A percentile compares a stretch with the other conserved stretches of the same genome.
These are phyloP conservation scores for Adenanthera pavonina DNA, from an alignment of 306 rosid species.

Conservation along the genomic window DNA sequence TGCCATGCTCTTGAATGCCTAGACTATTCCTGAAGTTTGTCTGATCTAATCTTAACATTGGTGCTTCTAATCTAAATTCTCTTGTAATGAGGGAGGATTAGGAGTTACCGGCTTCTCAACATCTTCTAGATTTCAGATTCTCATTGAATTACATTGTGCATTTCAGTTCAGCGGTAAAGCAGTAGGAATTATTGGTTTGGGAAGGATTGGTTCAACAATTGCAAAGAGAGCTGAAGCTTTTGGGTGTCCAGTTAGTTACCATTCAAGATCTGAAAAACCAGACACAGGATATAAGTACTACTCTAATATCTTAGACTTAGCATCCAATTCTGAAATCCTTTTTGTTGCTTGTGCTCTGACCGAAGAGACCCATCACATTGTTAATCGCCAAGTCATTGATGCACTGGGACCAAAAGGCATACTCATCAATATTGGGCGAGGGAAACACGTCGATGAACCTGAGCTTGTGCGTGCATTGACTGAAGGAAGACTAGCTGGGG, in stretches of 20 bases:
- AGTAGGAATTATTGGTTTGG: constrained; percentile 77
- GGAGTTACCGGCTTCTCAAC: constrained; percentile 3
- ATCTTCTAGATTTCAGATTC: not conserved
- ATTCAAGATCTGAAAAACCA: constrained; percentile 59
- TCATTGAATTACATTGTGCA: constrained; percentile 20
- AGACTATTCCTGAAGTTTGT: not conserved
- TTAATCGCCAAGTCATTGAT: constrained; percentile 62
- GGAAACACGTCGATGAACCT: constrained; percentile 49
- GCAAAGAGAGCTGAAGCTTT: constrained; percentile 72
- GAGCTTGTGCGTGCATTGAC: constrained; percentile 68
- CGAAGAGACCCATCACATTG: constrained; percentile 61
- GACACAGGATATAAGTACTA: constrained; percentile 56
- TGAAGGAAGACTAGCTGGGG: constrained; percentile 70
- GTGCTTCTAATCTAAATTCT: not conserved
- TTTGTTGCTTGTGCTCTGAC: constrained; percentile 62
- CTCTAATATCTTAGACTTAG: constrained; percentile 57
- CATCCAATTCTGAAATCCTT: constrained; percentile 57
- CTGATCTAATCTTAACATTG: not conserved
- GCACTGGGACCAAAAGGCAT: constrained; percentile 74
- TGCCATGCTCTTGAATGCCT: not conserved
- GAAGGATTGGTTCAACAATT: constrained; percentile 76
- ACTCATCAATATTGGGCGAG: constrained; percentile 71
- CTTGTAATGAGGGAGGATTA: not conserved
- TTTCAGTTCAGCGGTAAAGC: constrained; percentile 72
- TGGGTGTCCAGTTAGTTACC: constrained; percentile 62